A percentile compares a stretch with the other conserved stretches of the same genome.
Conservation (phyloP, 139 green algal genomes). For the Tetradesmus obliquus region DNA sequence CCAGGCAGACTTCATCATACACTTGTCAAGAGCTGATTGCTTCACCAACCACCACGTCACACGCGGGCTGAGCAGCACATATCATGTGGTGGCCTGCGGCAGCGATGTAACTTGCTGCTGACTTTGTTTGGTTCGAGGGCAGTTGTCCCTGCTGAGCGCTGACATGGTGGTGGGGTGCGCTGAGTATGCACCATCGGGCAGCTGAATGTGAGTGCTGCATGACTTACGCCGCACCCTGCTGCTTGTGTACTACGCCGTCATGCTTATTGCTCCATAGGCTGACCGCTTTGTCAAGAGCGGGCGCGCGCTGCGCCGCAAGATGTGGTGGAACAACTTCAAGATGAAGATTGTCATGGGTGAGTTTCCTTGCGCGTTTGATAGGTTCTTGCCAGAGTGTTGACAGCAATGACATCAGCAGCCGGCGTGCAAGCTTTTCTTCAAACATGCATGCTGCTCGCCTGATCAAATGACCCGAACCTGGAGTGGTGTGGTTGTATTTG, state of each 20-base stretch:
- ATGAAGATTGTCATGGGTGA: constrained; percentile 57
- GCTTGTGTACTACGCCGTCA: background rate
- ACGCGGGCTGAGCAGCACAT: no score
- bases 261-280: constrained; percentile 69
- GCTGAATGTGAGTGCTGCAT: background rate
- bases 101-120: background rate
- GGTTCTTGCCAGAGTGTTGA: background rate
- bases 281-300: constrained; percentile 93
- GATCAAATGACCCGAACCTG: no score
- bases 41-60: background rate
- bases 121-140: no score
- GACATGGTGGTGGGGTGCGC: no score
- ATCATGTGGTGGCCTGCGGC: background rate
- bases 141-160: no score
- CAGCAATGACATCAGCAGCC: background rate
- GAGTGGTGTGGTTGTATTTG: no score
- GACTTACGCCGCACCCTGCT: background rate
- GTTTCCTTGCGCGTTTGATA: background rate
- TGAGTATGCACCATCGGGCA: no score
- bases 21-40: background rate
- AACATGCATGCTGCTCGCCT: no score
- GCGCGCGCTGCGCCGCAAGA: constrained; percentile 82
- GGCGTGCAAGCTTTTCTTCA: background rate
- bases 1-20: background rate
- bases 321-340: constrained; percentile 98